Percentiles rank a stretch among this genome's conserved stretches.
These are phyloP conservation scores for Karstenula rhodostoma DNA, from an alignment of 2,329 filamentous ascomycete species.

Conservation along the genomic window DNA sequence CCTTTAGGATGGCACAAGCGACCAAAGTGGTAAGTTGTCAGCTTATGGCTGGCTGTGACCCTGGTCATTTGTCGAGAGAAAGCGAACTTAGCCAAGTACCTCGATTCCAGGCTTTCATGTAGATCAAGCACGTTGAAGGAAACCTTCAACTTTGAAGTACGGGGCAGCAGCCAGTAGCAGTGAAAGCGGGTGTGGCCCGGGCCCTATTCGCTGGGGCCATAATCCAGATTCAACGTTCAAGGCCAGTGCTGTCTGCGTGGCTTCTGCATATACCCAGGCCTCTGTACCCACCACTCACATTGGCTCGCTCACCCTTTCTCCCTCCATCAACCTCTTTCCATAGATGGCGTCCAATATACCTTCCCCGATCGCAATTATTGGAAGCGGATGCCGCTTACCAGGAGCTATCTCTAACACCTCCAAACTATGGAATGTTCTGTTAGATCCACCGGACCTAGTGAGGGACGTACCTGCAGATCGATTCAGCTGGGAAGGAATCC, in stretches of 20 bases:
- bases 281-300: no score
- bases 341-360: not conserved
- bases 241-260: no score
- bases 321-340: no score
- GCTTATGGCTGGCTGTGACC: not conserved
- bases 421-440: slow-evolving; percentile 24
- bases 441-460: slow-evolving; percentile 18
- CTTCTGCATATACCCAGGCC: no score
- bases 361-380: slow-evolving; percentile 43
- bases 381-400: slow-evolving; percentile 46
- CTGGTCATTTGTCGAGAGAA: not conserved
- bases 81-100: not conserved
- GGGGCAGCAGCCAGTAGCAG: no score
- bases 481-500: slow-evolving; percentile 8
- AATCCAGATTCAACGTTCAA: no score
- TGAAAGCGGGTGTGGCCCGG: no score
- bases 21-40: not conserved
- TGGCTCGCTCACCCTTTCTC: no score
- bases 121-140: not conserved
- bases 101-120: not conserved
- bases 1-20: not conserved
- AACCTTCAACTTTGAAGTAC: no score
- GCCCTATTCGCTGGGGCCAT: no score
- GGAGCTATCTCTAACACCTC: slow-evolving; percentile 37
- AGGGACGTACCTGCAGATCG: slow-evolving; percentile 14